A percentile compares a stretch with the other conserved stretches of the same genome.
phyloP scores from a whole-genome alignment of 148 eudicot genomes.

The Rhododendron ovatum region DNA sequence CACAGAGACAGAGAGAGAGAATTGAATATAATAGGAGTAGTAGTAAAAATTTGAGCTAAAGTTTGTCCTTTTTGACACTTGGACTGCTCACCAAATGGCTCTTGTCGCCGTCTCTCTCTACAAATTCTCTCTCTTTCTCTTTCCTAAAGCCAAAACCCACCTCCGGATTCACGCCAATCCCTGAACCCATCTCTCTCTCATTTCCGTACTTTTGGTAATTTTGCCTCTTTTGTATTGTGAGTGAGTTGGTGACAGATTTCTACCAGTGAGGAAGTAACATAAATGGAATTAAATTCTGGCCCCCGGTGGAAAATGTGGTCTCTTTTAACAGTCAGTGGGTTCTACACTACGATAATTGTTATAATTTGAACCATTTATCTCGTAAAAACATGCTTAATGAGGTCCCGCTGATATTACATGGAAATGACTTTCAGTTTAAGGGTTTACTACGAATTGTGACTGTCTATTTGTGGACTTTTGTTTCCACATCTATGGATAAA shows the following conservation, averaged over 20 bases:
- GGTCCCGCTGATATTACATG: not conserved
- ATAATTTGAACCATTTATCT: no score
- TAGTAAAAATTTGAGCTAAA: not conserved
- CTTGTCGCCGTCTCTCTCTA: conserved; percentile 1
- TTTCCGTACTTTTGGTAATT: not conserved
- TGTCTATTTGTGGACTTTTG: not conserved
- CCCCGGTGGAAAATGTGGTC: no score
- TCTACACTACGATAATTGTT: no score
- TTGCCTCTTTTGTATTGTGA: not conserved
- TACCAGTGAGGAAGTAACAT: not conserved
- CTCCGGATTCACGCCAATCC: conserved; percentile 13
- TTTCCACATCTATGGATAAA: not conserved
- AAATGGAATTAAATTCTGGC: not conserved
- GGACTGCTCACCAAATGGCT: conserved; percentile 28
- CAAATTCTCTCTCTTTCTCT: not conserved
- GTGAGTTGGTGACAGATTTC: not conserved
- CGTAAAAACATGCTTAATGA: not conserved
- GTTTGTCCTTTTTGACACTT: conserved; percentile 11
- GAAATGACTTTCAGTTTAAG: not conserved
- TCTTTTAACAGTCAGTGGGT: no score
- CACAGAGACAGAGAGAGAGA: not conserved
- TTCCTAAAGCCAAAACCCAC: conserved; percentile 6
- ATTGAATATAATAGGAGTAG: not conserved
- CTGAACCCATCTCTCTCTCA: conserved; percentile 1
- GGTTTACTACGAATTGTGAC: not conserved